Evolutionary conservation across 257 asterid genomes (phyloP).

Genomic region (Solanum chiquidenum): DNA sequence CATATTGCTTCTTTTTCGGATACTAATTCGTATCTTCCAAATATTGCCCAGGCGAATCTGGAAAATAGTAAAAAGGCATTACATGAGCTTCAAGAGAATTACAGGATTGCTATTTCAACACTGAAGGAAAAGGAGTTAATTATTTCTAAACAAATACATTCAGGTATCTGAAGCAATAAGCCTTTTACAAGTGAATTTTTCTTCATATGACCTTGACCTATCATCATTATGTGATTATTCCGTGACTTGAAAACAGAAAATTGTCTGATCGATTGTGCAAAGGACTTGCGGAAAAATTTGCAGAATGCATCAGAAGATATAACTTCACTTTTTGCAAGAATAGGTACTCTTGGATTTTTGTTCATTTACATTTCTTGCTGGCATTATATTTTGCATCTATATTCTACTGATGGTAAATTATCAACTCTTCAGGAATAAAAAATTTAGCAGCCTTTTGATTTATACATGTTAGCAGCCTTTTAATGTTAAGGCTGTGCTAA

Average conservation of each 20-base stretch:
- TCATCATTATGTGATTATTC: neutral
- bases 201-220: neutral
- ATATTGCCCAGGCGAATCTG: constrained; percentile 35
- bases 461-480: neutral
- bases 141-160: constrained; percentile 51
- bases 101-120: constrained; percentile 30
- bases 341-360: constrained; percentile 29
- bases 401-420: neutral
- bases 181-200: neutral
- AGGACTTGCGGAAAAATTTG: constrained; percentile 45
- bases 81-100: constrained; percentile 55
- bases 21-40: constrained; percentile 2
- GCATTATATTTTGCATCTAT: neutral
- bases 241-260: constrained; percentile 34
- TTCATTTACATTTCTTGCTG: neutral
- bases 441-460: neutral
- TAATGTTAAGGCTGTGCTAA: neutral
- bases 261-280: constrained; percentile 50
- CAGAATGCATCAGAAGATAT: constrained; percentile 61
- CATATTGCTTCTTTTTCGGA: neutral
- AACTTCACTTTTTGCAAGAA: constrained; percentile 47
- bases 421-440: neutral
- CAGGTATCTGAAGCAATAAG: constrained; percentile 29
- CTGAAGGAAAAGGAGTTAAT: constrained; percentile 50
- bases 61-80: constrained; percentile 34